phyloP scores from a whole-genome alignment of 768 basidiomycete genomes.

The Kwoniella sp. region DNA sequence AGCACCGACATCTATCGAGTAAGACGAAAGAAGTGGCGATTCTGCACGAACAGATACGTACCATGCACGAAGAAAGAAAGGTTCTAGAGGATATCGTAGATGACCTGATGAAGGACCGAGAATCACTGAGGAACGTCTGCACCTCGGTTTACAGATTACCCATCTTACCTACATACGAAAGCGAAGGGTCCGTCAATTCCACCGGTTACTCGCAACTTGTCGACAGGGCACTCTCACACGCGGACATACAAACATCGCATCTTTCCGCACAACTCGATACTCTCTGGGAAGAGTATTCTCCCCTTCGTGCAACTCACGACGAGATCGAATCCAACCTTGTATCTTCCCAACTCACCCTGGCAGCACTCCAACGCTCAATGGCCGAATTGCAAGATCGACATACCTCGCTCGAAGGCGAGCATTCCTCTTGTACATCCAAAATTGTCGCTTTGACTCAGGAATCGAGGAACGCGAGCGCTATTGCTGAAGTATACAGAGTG shows the following conservation, averaged over 20 bases:
- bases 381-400: conserved; percentile 8
- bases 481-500: not conserved
- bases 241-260: conserved; percentile 13
- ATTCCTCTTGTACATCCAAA: conserved; percentile 20
- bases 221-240: conserved; percentile 18
- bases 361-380: conserved; percentile 20
- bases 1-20: not conserved
- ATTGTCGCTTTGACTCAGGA: not conserved
- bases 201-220: not conserved
- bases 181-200: not conserved
- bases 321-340: conserved; percentile 1
- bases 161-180: conserved; percentile 1
- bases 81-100: not conserved
- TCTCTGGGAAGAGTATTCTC: not conserved
- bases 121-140: not conserved
- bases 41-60: conserved; percentile 8
- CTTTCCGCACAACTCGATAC: conserved; percentile 1
- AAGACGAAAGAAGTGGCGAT: not conserved
- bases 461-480: not conserved
- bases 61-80: not conserved
- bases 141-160: not conserved
- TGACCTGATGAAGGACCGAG: not conserved
- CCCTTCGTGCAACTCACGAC: conserved; percentile 1
- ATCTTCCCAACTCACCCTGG: conserved; percentile 4
- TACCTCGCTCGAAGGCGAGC: conserved; percentile 17